These are phyloP conservation scores for Gracilaria caudata DNA, from an alignment of 23 red algal species.

Conservation along the genomic window DNA sequence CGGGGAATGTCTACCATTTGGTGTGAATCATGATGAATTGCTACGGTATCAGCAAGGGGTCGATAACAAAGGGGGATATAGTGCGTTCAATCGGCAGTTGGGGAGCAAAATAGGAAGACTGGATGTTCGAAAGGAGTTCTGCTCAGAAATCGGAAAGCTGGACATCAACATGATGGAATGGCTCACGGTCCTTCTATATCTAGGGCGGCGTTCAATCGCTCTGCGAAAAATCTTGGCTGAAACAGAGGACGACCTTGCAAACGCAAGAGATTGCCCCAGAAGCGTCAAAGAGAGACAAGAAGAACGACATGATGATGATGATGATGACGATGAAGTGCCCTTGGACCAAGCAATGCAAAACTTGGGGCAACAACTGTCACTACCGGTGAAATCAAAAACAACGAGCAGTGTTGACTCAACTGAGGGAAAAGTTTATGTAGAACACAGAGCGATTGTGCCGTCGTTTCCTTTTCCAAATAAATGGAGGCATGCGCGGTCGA, in stretches of 20 bases:
- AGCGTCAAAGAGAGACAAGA: too few species aligned
- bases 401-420: not conserved
- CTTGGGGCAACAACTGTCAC: constrained; percentile 1
- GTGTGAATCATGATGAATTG: not conserved
- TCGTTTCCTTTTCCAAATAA: not conserved
- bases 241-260: not conserved
- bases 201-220: not conserved
- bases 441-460: not conserved
- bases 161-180: constrained; percentile 4
- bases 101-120: not conserved
- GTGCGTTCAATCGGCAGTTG: not conserved
- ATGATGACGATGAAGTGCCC: not conserved
- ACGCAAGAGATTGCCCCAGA: too few species aligned
- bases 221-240: not conserved
- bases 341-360: not conserved
- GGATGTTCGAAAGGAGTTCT: constrained; percentile 10
- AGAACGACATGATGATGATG: too few species aligned
- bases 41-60: not conserved
- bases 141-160: constrained; percentile 2
- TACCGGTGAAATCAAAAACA: not conserved
- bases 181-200: not conserved
- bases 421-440: not conserved
- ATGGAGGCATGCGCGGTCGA: not conserved
- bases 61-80: not conserved
- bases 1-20: constrained; percentile 7